phyloP scores from a whole-genome alignment of 805 yeast genomes.

The Candida khao-thaluensis region DNA sequence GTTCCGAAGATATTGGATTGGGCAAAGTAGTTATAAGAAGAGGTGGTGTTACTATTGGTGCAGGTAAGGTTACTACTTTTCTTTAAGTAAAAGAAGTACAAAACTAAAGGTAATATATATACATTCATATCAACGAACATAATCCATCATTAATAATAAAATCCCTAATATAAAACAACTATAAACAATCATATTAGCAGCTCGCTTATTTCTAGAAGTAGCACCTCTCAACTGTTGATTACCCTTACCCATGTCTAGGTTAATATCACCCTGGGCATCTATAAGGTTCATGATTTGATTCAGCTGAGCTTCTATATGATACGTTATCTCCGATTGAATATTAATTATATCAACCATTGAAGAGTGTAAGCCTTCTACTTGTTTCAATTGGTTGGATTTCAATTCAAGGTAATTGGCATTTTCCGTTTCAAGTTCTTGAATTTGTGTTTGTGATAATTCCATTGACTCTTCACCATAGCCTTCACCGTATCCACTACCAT shows the following conservation, averaged over 20 bases:
- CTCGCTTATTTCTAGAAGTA: constrained; percentile 55
- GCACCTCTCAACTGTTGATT: constrained; percentile 70
- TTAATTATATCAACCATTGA: constrained; percentile 72
- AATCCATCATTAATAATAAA: constrained; percentile 37
- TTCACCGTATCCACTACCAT: no score
- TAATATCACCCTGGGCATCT: constrained; percentile 66
- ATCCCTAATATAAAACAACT: constrained; percentile 35
- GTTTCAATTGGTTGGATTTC: constrained; percentile 59
- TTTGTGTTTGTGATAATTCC: constrained; percentile 49
- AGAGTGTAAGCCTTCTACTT: constrained; percentile 58
- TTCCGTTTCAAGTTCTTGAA: constrained; percentile 57
- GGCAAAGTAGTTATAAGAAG: constrained; percentile 70
- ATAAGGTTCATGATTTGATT: constrained; percentile 62
- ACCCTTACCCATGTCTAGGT: constrained; percentile 65
- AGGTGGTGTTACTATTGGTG: constrained; percentile 70
- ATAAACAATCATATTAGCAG: constrained; percentile 38
- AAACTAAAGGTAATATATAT: no score
- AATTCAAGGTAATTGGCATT: constrained; percentile 53
- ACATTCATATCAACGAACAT: constrained; percentile 20
- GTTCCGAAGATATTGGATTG: constrained; percentile 48
- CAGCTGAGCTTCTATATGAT: constrained; percentile 71
- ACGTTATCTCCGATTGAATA: constrained; percentile 69
- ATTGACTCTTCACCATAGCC: constrained; percentile 16
- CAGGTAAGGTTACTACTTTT: constrained; percentile 49
- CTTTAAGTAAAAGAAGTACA: no score